A percentile compares a stretch with the other conserved stretches of the same genome.
These are phyloP conservation scores for Verticillium nonalfalfae DNA, from an alignment of 2,329 filamentous ascomycete species.

Conservation along the genomic window DNA sequence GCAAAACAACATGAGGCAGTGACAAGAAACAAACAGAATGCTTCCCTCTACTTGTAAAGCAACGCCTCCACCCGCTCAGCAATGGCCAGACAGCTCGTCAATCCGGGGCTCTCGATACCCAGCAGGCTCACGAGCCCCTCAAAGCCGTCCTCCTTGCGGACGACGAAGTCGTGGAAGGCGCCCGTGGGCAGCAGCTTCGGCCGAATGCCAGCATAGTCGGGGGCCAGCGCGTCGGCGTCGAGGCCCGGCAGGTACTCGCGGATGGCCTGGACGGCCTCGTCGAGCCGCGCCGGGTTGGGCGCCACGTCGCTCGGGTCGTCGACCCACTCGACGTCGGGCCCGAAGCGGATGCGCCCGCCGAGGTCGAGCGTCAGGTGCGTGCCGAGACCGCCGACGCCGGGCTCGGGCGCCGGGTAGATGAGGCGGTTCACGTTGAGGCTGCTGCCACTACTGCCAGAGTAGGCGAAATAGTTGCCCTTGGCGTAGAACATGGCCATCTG, in stretches of 20 bases:
- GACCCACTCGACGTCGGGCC: slow-evolving; percentile 94
- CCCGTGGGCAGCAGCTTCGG: slow-evolving; percentile 66
- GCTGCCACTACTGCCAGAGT: slow-evolving; percentile 39
- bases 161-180: slow-evolving; percentile 79
- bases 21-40: slow-evolving; percentile 1
- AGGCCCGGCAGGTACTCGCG: slow-evolving; percentile 71
- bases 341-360: slow-evolving; percentile 77
- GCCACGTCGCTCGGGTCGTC: slow-evolving; percentile 62
- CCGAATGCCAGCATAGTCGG: slow-evolving; percentile 88
- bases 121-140: slow-evolving; percentile 82
- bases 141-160: slow-evolving; percentile 70
- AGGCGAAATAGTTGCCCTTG: slow-evolving; percentile 94
- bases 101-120: slow-evolving; percentile 87
- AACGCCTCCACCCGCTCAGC: slow-evolving; percentile 63
- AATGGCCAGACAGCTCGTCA: slow-evolving; percentile 84
- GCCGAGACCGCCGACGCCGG: slow-evolving; percentile 77
- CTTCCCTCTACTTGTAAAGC: slow-evolving; percentile 30
- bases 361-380: slow-evolving; percentile 93
- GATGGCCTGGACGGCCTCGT: slow-evolving; percentile 68
- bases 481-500: slow-evolving; percentile 68
- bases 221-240: slow-evolving; percentile 55
- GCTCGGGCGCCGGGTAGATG: slow-evolving; percentile 80
- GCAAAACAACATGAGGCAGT: no score
- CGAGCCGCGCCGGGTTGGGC: slow-evolving; percentile 57
- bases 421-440: slow-evolving; percentile 61